phyloP scores from a whole-genome alignment of 2,329 filamentous ascomycete genomes.

The Cercospora nicotianae region DNA sequence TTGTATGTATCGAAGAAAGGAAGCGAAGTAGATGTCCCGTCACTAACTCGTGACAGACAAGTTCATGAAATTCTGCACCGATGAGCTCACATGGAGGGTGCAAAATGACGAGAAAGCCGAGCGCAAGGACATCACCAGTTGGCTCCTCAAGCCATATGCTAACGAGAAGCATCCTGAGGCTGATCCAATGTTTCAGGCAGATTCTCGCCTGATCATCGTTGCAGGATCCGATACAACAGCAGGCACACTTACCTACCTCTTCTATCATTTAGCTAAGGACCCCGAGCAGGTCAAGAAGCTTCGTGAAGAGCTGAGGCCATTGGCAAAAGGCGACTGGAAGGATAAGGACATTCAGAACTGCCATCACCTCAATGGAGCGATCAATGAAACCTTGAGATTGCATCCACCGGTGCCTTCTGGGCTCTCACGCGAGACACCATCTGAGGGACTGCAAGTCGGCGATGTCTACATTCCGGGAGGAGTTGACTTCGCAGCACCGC shows the following conservation, averaged over 20 bases:
- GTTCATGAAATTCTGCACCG: constrained; percentile 41
- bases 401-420: constrained; percentile 43
- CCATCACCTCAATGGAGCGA: constrained; percentile 42
- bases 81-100: constrained; percentile 39
- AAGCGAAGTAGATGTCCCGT: not conserved
- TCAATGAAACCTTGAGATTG: constrained; percentile 46
- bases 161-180: constrained; percentile 29
- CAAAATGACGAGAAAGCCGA: constrained; percentile 24
- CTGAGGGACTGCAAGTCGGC: constrained; percentile 41
- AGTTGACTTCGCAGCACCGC: constrained; percentile 23
- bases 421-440: constrained; percentile 40
- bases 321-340: constrained; percentile 23
- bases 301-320: constrained; percentile 37
- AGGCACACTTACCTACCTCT: constrained; percentile 43
- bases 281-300: constrained; percentile 36
- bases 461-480: constrained; percentile 39
- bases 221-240: constrained; percentile 48
- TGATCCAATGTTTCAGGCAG: constrained; percentile 31
- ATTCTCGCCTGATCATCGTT: constrained; percentile 38
- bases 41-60: constrained; percentile 18
- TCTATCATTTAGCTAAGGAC: constrained; percentile 43
- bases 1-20: constrained; percentile 9
- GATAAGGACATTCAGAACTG: constrained; percentile 32
- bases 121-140: constrained; percentile 33
- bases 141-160: constrained; percentile 36